Conservation (phyloP, 805 yeast species). For the Kodamaea hsintzibuensis region DNA sequence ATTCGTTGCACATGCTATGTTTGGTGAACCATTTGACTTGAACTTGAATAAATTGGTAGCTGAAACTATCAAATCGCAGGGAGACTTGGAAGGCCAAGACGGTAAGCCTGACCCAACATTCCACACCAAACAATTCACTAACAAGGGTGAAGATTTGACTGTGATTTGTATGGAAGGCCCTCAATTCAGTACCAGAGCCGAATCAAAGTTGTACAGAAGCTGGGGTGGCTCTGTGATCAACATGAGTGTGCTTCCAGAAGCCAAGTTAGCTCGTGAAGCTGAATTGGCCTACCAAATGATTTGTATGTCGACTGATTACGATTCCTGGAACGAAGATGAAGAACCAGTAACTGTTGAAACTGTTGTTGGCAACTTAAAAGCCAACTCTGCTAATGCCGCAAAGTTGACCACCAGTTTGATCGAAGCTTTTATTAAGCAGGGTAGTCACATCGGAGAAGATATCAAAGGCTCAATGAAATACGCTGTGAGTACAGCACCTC, state of each 20-base stretch:
- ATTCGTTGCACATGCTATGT: slow-evolving; percentile 94
- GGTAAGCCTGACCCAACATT: slow-evolving; percentile 44
- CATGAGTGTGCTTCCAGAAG: slow-evolving; percentile 97
- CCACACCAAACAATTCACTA: slow-evolving; percentile 62
- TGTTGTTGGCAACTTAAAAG: slow-evolving; percentile 85
- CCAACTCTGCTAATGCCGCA: slow-evolving; percentile 86
- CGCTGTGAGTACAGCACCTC: slow-evolving; percentile 75
- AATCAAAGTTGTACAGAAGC: slow-evolving; percentile 77
- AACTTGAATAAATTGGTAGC: slow-evolving; percentile 66
- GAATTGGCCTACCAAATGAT: slow-evolving; percentile 97
- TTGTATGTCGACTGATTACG: slow-evolving; percentile 99
- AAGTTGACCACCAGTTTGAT: slow-evolving; percentile 70
- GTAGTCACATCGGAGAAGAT: slow-evolving; percentile 60
- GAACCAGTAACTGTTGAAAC: slow-evolving; percentile 99
- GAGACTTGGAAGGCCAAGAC: slow-evolving; percentile 56
- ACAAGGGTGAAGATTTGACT: slow-evolving; percentile 69
- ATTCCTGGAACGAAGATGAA: slow-evolving; percentile 94
- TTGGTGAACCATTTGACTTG: slow-evolving; percentile 94
- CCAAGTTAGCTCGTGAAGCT: slow-evolving; percentile 95
- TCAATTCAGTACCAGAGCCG: slow-evolving; percentile 95
- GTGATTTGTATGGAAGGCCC: slow-evolving; percentile 99
- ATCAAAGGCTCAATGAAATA: slow-evolving; percentile 76
- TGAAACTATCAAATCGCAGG: slow-evolving; percentile 43
- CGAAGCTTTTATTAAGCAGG: slow-evolving; percentile 56
- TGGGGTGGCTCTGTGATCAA: slow-evolving; percentile 96